Evolutionary conservation across 2,329 filamentous ascomycete species (phyloP), one percentile per base, ranked within the genome.

Genomic region (Epichloe amarillans): DNA sequence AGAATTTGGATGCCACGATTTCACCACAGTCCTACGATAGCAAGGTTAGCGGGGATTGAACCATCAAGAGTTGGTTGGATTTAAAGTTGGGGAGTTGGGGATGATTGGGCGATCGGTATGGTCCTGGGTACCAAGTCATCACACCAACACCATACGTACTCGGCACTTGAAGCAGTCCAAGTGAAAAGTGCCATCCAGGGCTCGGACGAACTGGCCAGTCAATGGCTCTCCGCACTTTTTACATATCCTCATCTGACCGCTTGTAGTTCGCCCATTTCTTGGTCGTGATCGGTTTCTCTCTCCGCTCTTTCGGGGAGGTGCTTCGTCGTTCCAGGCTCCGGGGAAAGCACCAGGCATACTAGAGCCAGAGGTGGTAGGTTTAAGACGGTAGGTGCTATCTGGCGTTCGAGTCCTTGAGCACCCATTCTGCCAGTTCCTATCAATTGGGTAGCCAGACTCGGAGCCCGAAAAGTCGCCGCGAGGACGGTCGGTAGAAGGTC

Each of bases 1-100:
- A 98, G 77, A 98, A 98, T 63, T 98, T 98, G 49, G 91, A 96
- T 41, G 93, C 93, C 38, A 98, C 93, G 54, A 97, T 95, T 67
- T 95, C 86, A 58, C 87, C 88, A 63, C 93, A 98, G 66, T 98
- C 93, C 91, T 97, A 64, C 30, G 15, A 21, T 35, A 42, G 39
- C 7, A 30, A 38, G 15, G 52, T 60, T 45, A 60, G 56, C 33
- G 37, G 12, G 37, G 26, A 30, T 30, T 30, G 26, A 30, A 4
- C 8, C 10, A 30, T 30, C 26, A 4, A 30, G 3, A 0, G 3
- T 11, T 30, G 26, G 26, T 30, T 30, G 26, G 26, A 30, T 30
- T 4, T 10, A 33, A 14, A 17, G 48, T 14, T 14, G 21, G 21
- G 14, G 44, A 17, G 48, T 14, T 14, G 21, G 21, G 14, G 44